A percentile compares a stretch with the other conserved stretches of the same genome.
Conservation (phyloP, 805 yeast genomes). For the Saturnispora zaruensis region DNA sequence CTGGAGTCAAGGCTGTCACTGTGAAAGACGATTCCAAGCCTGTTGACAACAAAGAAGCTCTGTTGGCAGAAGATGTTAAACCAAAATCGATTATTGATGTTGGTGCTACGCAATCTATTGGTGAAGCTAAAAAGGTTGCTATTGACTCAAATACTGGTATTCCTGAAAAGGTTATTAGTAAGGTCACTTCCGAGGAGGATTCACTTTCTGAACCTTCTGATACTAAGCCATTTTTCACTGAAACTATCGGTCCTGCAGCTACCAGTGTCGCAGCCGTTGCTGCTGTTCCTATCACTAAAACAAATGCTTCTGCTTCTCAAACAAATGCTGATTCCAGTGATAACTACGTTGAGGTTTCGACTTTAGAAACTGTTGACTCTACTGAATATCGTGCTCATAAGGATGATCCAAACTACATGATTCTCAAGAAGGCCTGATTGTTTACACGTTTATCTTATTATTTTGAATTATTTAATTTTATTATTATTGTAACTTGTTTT, state of each 20-base stretch:
- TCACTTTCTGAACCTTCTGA: constrained; percentile 18
- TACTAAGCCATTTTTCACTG: constrained; percentile 27
- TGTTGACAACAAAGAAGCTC: background rate
- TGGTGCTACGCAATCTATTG: background rate
- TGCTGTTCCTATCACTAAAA: background rate
- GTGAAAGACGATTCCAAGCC: background rate
- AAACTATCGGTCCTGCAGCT: constrained; percentile 18
- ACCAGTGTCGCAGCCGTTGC: constrained; percentile 7
- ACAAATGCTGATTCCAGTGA: constrained; percentile 5
- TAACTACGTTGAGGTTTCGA: constrained; percentile 28
- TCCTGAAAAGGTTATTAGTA: constrained; percentile 6
- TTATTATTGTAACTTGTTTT: background rate
- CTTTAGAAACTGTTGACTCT: constrained; percentile 43
- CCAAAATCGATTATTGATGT: background rate
- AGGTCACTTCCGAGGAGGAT: constrained; percentile 12
- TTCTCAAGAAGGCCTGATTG: constrained; percentile 15
- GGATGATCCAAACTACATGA: constrained; percentile 43
- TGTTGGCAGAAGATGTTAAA: background rate
- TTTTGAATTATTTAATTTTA: background rate
- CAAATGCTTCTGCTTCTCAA: background rate
- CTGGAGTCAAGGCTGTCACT: background rate
- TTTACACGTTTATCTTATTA: background rate
- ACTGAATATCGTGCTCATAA: constrained; percentile 37
- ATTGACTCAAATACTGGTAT: constrained; percentile 1
- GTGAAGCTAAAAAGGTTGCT: constrained; percentile 9